Base-by-base conservation (phyloP, 2,329 filamentous ascomycete genomes). In the Beauveria sp. region DNA sequence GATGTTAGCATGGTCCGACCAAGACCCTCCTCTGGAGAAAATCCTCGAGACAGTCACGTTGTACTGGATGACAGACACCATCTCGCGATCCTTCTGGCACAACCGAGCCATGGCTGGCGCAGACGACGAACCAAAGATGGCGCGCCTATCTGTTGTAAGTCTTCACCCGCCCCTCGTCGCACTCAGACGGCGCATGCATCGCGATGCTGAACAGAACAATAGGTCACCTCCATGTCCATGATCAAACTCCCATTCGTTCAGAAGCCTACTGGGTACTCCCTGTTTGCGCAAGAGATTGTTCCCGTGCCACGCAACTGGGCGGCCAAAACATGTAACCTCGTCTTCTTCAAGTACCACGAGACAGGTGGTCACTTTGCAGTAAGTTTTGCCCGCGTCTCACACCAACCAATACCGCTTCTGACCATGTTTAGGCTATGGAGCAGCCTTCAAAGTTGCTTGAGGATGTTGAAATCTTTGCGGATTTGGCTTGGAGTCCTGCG, bases 21-120 rank as follows among this genome's bases (percentile, higher is more conserved):
- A 72, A 4, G 54, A 65, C 10, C 77, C 77, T 0, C 66, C 71
- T 1, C 62, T 80, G 8, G 69, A 78, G 42, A 73, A 73, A 2
- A 80, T 85, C 12, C 70, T 86, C 3, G 75, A 77, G n/a, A 70
- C 74, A 22, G 76, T 82, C 16, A 78, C 76, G 1, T 66, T 85
- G 4, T 86, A 83, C 67, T 86, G 83, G 82, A 72, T 84, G 62
- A 83, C 80, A 0, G 77, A 76, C 22, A 79, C 75, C 7, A 77
- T 77, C 48, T 75, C 79, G 0, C 75, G 74, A 10, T 76, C 71
- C 16, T 77, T 83, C 34, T 85, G 79, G 67, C 74, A 77, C 1
- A 84, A 85, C 62, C 74, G 80, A 8, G 63, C 52, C 1, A 49
- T 66, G 57, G 26, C 49, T 22, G 34, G 10, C 24, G 24, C 18